Base-by-base conservation (phyloP, 495 filamentous ascomycete genomes). In the Tuber indicum region DNA sequence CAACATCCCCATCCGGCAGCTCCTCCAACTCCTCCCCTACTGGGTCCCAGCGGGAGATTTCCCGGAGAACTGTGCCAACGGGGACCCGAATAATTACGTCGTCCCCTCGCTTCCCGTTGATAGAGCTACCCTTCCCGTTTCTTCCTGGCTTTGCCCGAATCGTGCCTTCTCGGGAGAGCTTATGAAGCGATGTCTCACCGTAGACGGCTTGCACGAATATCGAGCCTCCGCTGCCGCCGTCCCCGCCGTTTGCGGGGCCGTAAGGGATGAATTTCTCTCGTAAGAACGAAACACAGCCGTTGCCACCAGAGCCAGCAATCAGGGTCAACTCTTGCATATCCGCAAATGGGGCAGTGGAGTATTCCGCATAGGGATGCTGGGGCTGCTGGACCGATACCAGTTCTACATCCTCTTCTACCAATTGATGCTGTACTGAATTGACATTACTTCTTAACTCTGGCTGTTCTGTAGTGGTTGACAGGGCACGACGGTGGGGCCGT, bases 221-320 rank as follows among this genome's bases (percentile, higher is more conserved):
- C 81, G 91, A 94, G 32, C 96, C 96, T 70, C 96, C 96, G 73
- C 88, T 91, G 21, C 96, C 96, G 44, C 96, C 96, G 84, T 98
- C 93, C 72, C 96, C 96, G 71, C 96, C 96, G 84, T 98, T 98
- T n/a, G 96, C 87, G n/a, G 95, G 95, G 0, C 96, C 96, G 74
- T 93, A 88, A 71, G 90, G 88, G 39, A 97, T 87, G 84, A 90
- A 98, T 76, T 94, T 94, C 80, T 99, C 96, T 3, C 94, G 90
- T 52, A 96, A 86, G 84, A 96, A 99, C 0, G 96, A 94, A 72
- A 97, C 91, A 83, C 96, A 99, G 72, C 96, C 96, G 80, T 97
- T 88, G 0, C 96, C 96, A 23, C 96, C 96, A 41, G 87, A 80
- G 8, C 96, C 96, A 12, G 94, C 90, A 75, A 91, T 86, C 41